Conservation (phyloP, 768 basidiomycete species). For the Pleurotus eryngii region DNA sequence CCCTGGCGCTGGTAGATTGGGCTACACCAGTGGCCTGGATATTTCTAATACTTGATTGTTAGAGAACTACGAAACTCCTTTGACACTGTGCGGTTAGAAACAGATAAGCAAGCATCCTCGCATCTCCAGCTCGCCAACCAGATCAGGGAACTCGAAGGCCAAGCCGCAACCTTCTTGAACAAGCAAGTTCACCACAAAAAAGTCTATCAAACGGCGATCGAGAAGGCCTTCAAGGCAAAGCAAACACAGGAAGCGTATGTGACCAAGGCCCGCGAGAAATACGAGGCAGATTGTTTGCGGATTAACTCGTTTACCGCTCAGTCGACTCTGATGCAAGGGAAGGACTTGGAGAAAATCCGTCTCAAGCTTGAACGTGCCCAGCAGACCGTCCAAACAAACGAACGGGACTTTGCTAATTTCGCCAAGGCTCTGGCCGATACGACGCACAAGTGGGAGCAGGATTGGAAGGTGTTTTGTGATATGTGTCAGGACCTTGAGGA, state of each 20-base stretch:
- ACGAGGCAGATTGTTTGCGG: slow-evolving; percentile 86
- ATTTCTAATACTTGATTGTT: slow-evolving; percentile 9
- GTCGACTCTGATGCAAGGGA: slow-evolving; percentile 86
- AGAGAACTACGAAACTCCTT: slow-evolving; percentile 82
- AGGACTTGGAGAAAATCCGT: slow-evolving; percentile 87
- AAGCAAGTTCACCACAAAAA: slow-evolving; percentile 74
- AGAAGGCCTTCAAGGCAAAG: slow-evolving; percentile 89
- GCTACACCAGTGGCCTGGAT: too few relatives aligned
- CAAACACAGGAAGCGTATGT: slow-evolving; percentile 85
- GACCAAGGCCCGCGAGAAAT: slow-evolving; percentile 86
- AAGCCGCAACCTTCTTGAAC: slow-evolving; percentile 53
- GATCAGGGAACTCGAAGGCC: slow-evolving; percentile 75
- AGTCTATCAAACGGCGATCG: slow-evolving; percentile 68
- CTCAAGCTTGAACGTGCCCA: slow-evolving; percentile 87
- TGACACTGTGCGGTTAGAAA: slow-evolving; percentile 78
- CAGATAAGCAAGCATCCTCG: slow-evolving; percentile 72
- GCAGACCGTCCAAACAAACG: slow-evolving; percentile 86
- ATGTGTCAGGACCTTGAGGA: slow-evolving; percentile 95
- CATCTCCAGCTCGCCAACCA: slow-evolving; percentile 75
- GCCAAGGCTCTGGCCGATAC: slow-evolving; percentile 78
- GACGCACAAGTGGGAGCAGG: slow-evolving; percentile 80
- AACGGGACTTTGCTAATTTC: slow-evolving; percentile 90
- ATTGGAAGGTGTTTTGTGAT: slow-evolving; percentile 95
- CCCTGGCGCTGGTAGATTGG: too few relatives aligned
- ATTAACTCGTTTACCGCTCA: slow-evolving; percentile 96